A percentile compares a stretch with the other conserved stretches of the same genome.
phyloP scores from a whole-genome alignment of 805 yeast genomes.

The Myxozyma kluyveri region DNA sequence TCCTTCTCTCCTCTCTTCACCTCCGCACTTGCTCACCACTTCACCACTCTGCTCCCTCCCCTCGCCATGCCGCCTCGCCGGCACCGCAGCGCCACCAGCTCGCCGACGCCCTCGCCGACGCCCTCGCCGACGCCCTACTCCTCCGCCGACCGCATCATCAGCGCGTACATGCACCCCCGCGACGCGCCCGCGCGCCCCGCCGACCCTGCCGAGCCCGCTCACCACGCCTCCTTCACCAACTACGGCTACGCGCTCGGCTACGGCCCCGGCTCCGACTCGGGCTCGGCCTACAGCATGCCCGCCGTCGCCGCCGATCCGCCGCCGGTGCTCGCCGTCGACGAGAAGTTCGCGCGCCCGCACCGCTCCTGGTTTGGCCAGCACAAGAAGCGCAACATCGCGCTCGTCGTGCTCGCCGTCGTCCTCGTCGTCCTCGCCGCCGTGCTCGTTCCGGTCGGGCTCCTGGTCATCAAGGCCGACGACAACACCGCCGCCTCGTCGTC shows the following conservation, averaged over 20 bases:
- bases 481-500: slow-evolving; percentile 1
- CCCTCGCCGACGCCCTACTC: neutral
- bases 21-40: neutral
- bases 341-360: neutral
- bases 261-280: neutral
- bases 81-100: neutral
- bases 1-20: neutral
- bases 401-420: slow-evolving; percentile 10
- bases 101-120: neutral
- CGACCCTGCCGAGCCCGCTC: neutral
- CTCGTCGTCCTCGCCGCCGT: slow-evolving; percentile 33
- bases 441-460: slow-evolving; percentile 35
- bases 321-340: neutral
- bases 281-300: neutral
- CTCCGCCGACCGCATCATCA: neutral
- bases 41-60: neutral
- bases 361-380: neutral
- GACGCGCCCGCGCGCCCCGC: neutral
- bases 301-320: neutral
- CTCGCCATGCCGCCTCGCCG: slow-evolving; percentile 1
- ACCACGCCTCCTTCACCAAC: neutral
- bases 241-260: neutral
- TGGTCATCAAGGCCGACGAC: slow-evolving; percentile 29
- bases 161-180: neutral
- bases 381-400: slow-evolving; percentile 9